Percentiles rank a stretch among this genome's conserved stretches.
phyloP scores from a whole-genome alignment of 805 yeast genomes.

The Lipomyces orientalis region DNA sequence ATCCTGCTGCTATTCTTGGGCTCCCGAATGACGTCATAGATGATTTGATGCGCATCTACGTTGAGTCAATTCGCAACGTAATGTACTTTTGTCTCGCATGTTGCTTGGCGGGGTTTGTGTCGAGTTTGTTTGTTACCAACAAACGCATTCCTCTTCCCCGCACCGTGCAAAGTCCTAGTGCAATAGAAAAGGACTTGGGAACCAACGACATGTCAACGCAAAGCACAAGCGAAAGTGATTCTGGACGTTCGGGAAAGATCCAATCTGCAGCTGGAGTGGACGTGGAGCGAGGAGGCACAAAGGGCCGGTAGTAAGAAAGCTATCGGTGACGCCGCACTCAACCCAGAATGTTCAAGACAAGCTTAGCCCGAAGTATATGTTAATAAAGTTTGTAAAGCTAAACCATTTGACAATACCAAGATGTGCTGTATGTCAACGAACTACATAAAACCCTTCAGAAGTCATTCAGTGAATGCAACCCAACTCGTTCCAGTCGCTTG shows the following conservation, averaged over 20 bases:
- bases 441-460: too few relatives aligned
- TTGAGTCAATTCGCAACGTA: conserved; percentile 1
- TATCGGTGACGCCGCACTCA: too few relatives aligned
- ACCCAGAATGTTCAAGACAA: too few relatives aligned
- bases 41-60: background rate
- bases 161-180: background rate
- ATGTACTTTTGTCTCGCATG: conserved; percentile 8
- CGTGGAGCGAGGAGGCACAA: conserved; percentile 1
- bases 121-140: conserved; percentile 7
- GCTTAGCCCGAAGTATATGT: too few relatives aligned
- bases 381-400: too few relatives aligned
- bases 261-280: background rate
- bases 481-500: too few relatives aligned
- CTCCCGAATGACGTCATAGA: background rate
- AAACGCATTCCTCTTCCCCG: conserved; percentile 1
- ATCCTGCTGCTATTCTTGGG: conserved; percentile 2
- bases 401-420: too few relatives aligned
- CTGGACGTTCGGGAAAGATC: background rate
- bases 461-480: too few relatives aligned
- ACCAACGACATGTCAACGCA: background rate
- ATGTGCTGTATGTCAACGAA: too few relatives aligned
- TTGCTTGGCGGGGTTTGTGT: background rate
- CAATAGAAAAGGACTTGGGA: background rate
- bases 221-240: background rate
- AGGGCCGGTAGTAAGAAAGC: background rate